A percentile compares a stretch with the other conserved stretches of the same genome.
phyloP scores from a whole-genome alignment of 805 yeast genomes.

The Hanseniaspora taiwanica region DNA sequence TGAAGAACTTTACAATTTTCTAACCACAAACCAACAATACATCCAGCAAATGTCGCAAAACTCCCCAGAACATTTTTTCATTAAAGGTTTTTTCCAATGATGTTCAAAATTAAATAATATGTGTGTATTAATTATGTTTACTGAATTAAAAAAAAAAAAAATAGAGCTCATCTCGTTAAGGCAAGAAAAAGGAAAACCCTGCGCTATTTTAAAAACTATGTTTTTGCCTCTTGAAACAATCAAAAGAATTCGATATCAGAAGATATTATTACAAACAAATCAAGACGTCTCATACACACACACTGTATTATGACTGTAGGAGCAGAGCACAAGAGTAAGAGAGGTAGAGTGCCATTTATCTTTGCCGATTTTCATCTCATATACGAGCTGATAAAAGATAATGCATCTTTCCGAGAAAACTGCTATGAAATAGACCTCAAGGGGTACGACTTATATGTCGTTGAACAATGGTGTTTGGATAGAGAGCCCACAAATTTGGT shows the following conservation, averaged over 20 bases:
- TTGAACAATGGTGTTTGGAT: conserved; percentile 87
- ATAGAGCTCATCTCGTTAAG: too few species aligned
- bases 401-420: neutral
- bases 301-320: too few species aligned
- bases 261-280: too few species aligned
- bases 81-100: neutral
- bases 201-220: too few species aligned
- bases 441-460: conserved; percentile 84
- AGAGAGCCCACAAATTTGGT: conserved; percentile 55
- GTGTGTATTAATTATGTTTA: too few species aligned
- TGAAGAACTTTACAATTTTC: conserved; percentile 17
- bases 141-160: too few species aligned
- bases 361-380: conserved; percentile 6
- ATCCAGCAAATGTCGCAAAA: conserved; percentile 1
- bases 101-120: too few species aligned
- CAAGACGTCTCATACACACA: too few species aligned
- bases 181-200: too few species aligned
- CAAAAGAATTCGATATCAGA: too few species aligned
- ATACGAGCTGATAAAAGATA: conserved; percentile 1
- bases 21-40: conserved; percentile 8
- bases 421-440: conserved; percentile 1
- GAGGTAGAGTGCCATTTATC: conserved; percentile 1
- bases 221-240: too few species aligned
- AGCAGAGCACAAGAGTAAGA: neutral
- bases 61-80: neutral